These are phyloP conservation scores for Mycena polygramma DNA, from an alignment of 768 basidiomycete species.

Conservation along the genomic window DNA sequence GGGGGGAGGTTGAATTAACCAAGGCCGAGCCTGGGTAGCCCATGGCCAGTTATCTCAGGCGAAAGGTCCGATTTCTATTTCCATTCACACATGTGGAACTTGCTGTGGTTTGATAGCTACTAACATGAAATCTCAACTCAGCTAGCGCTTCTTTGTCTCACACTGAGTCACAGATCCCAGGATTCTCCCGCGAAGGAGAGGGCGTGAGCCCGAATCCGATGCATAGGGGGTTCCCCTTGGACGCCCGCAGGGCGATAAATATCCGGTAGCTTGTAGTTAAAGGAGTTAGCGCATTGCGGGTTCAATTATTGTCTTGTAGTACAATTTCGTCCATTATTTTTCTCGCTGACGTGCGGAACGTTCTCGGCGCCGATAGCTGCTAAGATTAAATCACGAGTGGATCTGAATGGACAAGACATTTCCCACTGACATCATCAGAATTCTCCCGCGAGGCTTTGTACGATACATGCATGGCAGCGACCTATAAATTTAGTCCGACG, in stretches of 20 bases:
- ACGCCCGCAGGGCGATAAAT: no score
- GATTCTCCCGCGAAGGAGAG: constrained; percentile 24
- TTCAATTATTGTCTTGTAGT: background rate
- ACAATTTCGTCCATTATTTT: background rate
- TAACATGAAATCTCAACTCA: constrained; percentile 26
- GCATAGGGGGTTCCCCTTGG: no score
- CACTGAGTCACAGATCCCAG: constrained; percentile 9
- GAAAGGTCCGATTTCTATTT: constrained; percentile 9
- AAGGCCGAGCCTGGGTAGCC: constrained; percentile 1
- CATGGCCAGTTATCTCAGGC: constrained; percentile 21
- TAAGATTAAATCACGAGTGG: constrained; percentile 34
- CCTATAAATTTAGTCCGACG: constrained; percentile 22
- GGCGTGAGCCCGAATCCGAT: background rate
- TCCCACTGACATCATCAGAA: constrained; percentile 25
- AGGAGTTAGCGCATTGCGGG: background rate
- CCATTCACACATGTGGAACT: constrained; percentile 16
- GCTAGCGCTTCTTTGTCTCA: constrained; percentile 33
- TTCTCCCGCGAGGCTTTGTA: constrained; percentile 31
- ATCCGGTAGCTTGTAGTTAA: background rate
- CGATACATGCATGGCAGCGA: constrained; percentile 17
- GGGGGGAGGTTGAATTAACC: constrained; percentile 5
- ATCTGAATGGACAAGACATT: constrained; percentile 12
- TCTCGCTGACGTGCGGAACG: constrained; percentile 24
- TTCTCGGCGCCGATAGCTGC: constrained; percentile 23
- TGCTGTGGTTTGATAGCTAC: constrained; percentile 16